phyloP scores from a whole-genome alignment of 768 basidiomycete species.

The Rhizopogon sp. region DNA sequence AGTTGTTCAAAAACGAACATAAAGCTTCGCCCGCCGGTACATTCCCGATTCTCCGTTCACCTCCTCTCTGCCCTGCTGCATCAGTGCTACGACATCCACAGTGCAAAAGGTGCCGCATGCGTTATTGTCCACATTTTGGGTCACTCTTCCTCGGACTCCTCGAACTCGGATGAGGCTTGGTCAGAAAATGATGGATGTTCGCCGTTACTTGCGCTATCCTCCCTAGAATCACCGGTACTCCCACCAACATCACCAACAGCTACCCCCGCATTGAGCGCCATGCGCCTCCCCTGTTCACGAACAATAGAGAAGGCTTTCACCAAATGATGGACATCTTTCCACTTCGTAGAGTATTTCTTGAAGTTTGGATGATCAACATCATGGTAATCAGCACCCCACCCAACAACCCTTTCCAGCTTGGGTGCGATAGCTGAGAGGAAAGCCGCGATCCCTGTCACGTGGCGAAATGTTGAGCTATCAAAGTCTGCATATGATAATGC shows the following conservation, averaged over 20 bases:
- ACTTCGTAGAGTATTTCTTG: conserved; percentile 19
- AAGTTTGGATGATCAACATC: background rate
- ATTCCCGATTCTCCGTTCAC: too few relatives aligned
- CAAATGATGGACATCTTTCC: conserved; percentile 18
- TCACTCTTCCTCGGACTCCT: too few relatives aligned
- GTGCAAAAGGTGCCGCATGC: too few relatives aligned
- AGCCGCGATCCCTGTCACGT: conserved; percentile 5
- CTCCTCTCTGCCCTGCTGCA: too few relatives aligned
- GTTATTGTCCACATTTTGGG: too few relatives aligned
- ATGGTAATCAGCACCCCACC: conserved; percentile 9
- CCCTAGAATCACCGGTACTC: background rate
- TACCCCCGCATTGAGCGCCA: background rate
- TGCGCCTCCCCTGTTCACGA: background rate
- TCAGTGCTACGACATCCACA: too few relatives aligned
- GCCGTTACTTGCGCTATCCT: background rate
- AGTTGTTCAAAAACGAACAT: too few relatives aligned
- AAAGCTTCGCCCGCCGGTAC: too few relatives aligned
- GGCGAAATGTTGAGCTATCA: background rate
- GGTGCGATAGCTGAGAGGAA: conserved; percentile 26
- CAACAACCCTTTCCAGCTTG: conserved; percentile 20
- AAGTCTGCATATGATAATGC: background rate
- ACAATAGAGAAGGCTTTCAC: conserved; percentile 16
- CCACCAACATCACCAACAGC: background rate
- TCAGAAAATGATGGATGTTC: background rate
- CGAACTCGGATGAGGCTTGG: too few relatives aligned